Conservation (phyloP, 164 flowering plant species). For the Brasenia schreberi region DNA sequence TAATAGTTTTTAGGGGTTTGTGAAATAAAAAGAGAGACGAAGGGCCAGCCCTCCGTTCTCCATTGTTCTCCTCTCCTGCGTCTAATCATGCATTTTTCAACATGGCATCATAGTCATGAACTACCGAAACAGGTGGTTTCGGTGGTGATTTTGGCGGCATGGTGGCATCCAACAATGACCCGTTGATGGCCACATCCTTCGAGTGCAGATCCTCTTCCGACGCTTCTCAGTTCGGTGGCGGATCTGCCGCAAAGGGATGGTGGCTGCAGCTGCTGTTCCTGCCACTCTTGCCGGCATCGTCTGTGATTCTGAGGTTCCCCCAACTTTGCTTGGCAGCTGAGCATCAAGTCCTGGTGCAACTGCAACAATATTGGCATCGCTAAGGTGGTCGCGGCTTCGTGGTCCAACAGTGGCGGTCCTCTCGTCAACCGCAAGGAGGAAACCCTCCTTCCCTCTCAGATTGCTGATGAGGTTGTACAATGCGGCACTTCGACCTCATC, state of each 20-base stretch:
- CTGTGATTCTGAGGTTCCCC: conserved; percentile 74
- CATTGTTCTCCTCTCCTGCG: too few relatives aligned
- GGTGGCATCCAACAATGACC: conserved; percentile 8
- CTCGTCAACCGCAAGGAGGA: not conserved
- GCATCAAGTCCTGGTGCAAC: conserved; percentile 79
- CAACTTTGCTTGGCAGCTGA: conserved; percentile 82
- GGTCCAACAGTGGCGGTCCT: conserved; percentile 40
- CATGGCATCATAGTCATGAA: too few relatives aligned
- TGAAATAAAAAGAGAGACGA: too few relatives aligned
- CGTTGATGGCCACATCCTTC: conserved; percentile 2
- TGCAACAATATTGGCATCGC: conserved; percentile 98
- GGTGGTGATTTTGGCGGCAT: too few relatives aligned
- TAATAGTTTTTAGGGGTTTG: too few relatives aligned
- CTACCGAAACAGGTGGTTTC: too few relatives aligned
- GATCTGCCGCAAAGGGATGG: too few relatives aligned
- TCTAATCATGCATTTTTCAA: too few relatives aligned
- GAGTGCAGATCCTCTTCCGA: conserved; percentile 2
- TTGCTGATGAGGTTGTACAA: conserved; percentile 25
- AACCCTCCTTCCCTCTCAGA: conserved; percentile 3
- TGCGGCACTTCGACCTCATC: conserved; percentile 25
- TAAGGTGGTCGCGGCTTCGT: conserved; percentile 81
- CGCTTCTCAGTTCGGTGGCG: too few relatives aligned
- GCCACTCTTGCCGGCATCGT: conserved; percentile 13
- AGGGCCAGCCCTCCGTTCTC: too few relatives aligned
- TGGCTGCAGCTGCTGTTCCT: too few relatives aligned